Evolutionary conservation across 306 rosid species (phyloP), one percentile per base, ranked within the genome.

Genomic region (Boehmeria nivea): DNA sequence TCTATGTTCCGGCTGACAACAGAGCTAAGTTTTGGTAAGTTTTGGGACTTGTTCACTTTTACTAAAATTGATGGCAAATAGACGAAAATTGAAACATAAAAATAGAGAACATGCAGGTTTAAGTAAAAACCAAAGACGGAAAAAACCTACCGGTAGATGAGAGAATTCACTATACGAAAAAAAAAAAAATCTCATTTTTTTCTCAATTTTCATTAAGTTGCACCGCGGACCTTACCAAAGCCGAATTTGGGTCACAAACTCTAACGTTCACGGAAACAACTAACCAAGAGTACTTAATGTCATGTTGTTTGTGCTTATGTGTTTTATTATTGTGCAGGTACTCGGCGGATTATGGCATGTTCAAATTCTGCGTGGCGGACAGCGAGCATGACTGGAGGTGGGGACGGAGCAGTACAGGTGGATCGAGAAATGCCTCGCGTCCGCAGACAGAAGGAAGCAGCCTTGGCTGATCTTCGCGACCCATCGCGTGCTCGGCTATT

Each of bases 381-480:
- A 86, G 86, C 1, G 97, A 86, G 70, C 90, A 77, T 47, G 95
- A 90, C 67, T 90, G 97, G 95, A 81, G 88, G 81, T 75, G 69
- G 97, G 95, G 56, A 45, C 88, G 22, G 95, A 90, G 31, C 95
- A 90, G 43, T 86, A 83, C 52, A 56, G 70, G 50, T 90, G 82
- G 77, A 81, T 90, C 11, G 95, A 86, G 74, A 64, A 86, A 65
- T 90, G 95, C 72, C 69, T 90, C 27, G 83, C 88, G 43, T 69
- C 97, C 3, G 94, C 82, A 21, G 91, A 90, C 64, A 80, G 95
- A 53, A 80, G 78, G 62, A 90, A 82, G 60, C 97, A 90, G 45
- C 97, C 94, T 6, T 90, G 97, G 97, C 57, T 90, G 23, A 76
- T 90, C 59, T 90, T 90, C 69, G 79, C 85, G n/a, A 89, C 95